Conservation (phyloP, 441 rosid species). For the Sinapis alba region DNA sequence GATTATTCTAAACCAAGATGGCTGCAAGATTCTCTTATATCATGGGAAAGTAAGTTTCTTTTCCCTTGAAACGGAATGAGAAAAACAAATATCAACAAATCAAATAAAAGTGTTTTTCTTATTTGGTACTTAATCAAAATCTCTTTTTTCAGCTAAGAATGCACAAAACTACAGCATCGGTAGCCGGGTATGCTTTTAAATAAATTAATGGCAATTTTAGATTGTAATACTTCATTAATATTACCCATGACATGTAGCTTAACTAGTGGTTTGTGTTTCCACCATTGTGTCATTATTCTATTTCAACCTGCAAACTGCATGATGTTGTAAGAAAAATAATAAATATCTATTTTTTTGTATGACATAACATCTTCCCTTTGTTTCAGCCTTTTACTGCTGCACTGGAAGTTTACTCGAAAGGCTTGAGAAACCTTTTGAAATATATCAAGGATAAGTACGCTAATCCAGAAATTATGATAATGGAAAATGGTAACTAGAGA, state of each 20-base stretch:
- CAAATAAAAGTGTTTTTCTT: neutral
- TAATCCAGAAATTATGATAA: constrained; percentile 28
- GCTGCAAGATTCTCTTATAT: neutral
- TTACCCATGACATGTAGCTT: neutral
- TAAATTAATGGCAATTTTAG: neutral
- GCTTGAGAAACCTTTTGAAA: constrained; percentile 12
- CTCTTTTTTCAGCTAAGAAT: constrained; percentile 32
- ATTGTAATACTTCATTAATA: neutral
- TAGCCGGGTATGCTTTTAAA: constrained; percentile 22
- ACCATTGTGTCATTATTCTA: neutral
- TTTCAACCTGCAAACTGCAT: neutral
- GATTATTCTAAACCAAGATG: neutral
- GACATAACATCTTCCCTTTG: neutral
- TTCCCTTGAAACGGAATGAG: neutral
- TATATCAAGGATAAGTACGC: neutral
- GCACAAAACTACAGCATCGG: constrained; percentile 13
- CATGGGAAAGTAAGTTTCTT: constrained; percentile 28
- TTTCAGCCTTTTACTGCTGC: neutral
- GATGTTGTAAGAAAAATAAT: neutral
- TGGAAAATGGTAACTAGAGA: constrained; percentile 47
- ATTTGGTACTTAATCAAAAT: neutral
- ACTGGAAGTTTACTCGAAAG: neutral
- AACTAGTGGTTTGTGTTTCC: neutral
- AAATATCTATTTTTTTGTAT: neutral
- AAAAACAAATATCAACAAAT: neutral